Percentiles rank a stretch among this genome's conserved stretches.
Conservation (phyloP, 2,329 filamentous ascomycete species). For the Cladophialophora chaetospira region DNA sequence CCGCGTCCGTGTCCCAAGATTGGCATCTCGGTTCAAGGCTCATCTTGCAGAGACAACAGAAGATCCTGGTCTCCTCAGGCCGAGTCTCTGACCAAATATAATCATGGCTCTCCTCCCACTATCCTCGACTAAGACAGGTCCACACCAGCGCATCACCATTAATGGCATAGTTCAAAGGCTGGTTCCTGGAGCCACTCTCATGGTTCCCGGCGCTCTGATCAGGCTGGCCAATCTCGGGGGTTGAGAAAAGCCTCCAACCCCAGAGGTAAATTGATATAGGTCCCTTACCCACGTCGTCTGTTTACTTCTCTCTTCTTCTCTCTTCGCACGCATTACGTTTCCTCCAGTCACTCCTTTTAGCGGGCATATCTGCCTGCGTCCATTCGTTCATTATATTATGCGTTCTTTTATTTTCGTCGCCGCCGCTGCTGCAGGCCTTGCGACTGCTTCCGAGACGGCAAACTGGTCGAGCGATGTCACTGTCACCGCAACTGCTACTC, state of each 20-base stretch:
- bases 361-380: constrained; percentile 27
- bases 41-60: background rate
- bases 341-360: constrained; percentile 27
- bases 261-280: constrained; percentile 19
- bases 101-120: constrained; percentile 9
- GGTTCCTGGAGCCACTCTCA: constrained; percentile 4
- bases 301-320: constrained; percentile 3
- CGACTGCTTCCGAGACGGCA: constrained; percentile 4
- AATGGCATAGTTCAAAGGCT: constrained; percentile 1
- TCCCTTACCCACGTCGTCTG: background rate
- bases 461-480: constrained; percentile 12
- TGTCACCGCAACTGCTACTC: constrained; percentile 22
- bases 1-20: constrained; percentile 20
- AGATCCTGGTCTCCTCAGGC: constrained; percentile 10
- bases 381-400: constrained; percentile 28
- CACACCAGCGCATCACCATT: constrained; percentile 2
- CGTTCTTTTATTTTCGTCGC: constrained; percentile 27
- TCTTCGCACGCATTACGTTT: constrained; percentile 12
- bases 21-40: constrained; percentile 8
- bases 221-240: constrained; percentile 15
- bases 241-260: background rate
- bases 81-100: background rate
- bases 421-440: constrained; percentile 22
- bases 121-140: constrained; percentile 23
- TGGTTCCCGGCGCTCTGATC: constrained; percentile 10